phyloP scores from a whole-genome alignment of 2,329 filamentous ascomycete species.

The Xylaria sp. region DNA sequence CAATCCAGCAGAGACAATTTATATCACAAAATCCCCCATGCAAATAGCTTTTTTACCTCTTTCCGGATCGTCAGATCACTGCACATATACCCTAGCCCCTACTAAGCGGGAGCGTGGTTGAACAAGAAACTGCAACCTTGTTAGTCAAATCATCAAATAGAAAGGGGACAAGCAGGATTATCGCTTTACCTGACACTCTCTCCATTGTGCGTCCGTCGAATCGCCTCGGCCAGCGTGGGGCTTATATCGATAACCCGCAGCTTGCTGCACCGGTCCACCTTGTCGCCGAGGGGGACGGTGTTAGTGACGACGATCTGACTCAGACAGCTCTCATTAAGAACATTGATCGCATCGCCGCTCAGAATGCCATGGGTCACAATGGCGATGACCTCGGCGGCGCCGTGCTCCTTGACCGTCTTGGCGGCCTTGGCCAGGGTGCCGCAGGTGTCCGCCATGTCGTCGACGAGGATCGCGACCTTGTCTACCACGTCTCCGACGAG shows the following conservation, averaged over 20 bases:
- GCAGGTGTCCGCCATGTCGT: slow-evolving; percentile 98
- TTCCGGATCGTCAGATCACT: neutral
- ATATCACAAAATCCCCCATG: slow-evolving; percentile 6
- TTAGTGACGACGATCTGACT: slow-evolving; percentile 81
- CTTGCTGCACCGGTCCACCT: slow-evolving; percentile 74
- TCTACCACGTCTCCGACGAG: slow-evolving; percentile 94
- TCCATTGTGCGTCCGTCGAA: slow-evolving; percentile 68
- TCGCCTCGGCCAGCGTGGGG: slow-evolving; percentile 72
- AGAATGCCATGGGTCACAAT: slow-evolving; percentile 96
- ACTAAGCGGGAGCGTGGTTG: slow-evolving; percentile 48
- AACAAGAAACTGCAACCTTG: slow-evolving; percentile 47
- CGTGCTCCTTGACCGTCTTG: slow-evolving; percentile 85
- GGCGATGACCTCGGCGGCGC: slow-evolving; percentile 87
- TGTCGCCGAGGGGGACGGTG: slow-evolving; percentile 80
- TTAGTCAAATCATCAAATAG: slow-evolving; percentile 50
- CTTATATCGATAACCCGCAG: slow-evolving; percentile 83
- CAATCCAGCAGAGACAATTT: slow-evolving; percentile 18
- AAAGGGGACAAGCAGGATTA: neutral
- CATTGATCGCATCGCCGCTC: slow-evolving; percentile 73
- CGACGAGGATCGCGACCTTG: slow-evolving; percentile 94
- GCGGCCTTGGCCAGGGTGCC: slow-evolving; percentile 85
- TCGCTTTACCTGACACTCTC: slow-evolving; percentile 66
- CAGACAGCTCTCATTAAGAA: slow-evolving; percentile 75
- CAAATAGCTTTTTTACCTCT: neutral
- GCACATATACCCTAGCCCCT: neutral